Evolutionary conservation across 257 asterid species (phyloP), one percentile per base, ranked within the genome.

Genomic region (Asclepias syriaca): DNA sequence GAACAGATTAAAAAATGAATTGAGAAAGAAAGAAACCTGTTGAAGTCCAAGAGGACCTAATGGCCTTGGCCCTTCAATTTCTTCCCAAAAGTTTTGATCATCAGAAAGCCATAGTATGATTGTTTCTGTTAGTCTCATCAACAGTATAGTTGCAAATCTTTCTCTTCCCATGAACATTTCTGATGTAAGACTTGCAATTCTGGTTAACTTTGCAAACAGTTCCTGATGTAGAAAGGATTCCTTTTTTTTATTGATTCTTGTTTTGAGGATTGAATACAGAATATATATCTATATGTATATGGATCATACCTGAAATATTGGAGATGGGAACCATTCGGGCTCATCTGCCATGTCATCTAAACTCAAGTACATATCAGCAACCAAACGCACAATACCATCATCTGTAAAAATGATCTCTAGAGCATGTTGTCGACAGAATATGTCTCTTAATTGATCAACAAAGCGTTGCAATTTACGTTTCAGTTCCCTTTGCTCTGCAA

Each of bases 241-340:
- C 51, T 48, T 48, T 12, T 46, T 8, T 10, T 0, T 13, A 9
- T 10, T 48, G 0, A 9, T 48, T 13, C 51, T 48, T 48, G 51
- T 48, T 48, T 13, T 13, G 15, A 46, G 49, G 43, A 61, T 27
- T 24, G 14, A 22, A 61, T 34, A 7, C 22, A 16, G 6, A 43
- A 32, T 18, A 14, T 11, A 9, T 10, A 54, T 34, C 1, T 34
- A 34, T 34, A 3, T 2, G 37, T 32, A 32, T 32, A 32, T 2
- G 4, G 6, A 18, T 53, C 27, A 21, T 59, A 89, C 97, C 96
- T 91, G 98, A 77, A 82, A 89, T 80, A 94, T 81, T 37, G 87
- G 89, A 73, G 98, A 94, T 16, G 98, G 98, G 68, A 91, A 94
- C 98, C 97, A 91, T 76, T 94, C 96, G 3, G 92, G 95, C 68